These are phyloP conservation scores for Chenopodium suecicum DNA, from an alignment of 148 eudicot genomes.

Conservation along the genomic window DNA sequence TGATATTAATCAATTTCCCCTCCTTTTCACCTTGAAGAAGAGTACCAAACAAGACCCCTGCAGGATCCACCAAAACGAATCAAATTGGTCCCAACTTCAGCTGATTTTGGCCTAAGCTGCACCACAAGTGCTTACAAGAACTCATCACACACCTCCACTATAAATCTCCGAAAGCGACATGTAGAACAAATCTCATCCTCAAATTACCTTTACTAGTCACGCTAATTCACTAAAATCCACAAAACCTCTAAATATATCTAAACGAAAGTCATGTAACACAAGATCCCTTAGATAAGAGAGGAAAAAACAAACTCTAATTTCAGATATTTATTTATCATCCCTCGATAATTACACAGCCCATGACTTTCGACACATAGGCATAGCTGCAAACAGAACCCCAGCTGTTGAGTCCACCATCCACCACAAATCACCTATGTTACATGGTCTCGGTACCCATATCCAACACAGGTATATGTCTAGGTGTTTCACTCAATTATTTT, in stretches of 20 bases:
- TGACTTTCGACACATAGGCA: too few species aligned
- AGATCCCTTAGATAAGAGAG: too few species aligned
- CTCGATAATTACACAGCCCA: too few species aligned
- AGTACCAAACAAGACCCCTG: neutral
- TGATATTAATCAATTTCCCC: neutral
- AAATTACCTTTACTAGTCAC: too few species aligned
- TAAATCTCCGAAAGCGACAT: neutral
- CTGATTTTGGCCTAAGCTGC: neutral
- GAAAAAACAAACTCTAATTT: too few species aligned
- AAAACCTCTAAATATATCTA: neutral
- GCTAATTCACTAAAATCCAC: neutral
- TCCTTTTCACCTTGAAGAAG: too few species aligned
- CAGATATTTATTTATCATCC: neutral
- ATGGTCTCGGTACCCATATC: too few species aligned
- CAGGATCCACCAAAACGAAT: too few species aligned
- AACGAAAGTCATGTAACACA: neutral
- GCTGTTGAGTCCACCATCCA: neutral
- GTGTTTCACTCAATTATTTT: too few species aligned
- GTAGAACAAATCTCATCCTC: neutral
- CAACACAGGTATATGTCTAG: too few species aligned
- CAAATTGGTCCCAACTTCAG: neutral
- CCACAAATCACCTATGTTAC: too few species aligned
- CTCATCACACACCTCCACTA: neutral
- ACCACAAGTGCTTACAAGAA: neutral
- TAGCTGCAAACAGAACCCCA: neutral